A percentile compares a stretch with the other conserved stretches of the same genome.
Evolutionary conservation across 1,284 basidiomycete species (phyloP).

Genomic region (Microbotryomycetes sp.): DNA sequence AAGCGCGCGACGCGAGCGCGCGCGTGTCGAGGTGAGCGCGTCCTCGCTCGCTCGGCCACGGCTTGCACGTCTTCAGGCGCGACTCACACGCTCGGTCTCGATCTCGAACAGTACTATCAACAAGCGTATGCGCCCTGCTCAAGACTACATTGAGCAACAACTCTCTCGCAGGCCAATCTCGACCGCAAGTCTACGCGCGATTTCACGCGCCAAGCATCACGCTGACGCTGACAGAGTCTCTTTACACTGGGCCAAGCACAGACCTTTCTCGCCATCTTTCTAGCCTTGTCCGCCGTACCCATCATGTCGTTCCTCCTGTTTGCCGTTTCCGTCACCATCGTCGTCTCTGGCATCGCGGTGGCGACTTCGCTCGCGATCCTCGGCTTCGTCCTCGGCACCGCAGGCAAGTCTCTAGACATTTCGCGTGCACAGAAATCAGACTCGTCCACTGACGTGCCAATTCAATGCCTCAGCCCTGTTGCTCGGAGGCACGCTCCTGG

Average conservation of each 20-base stretch:
- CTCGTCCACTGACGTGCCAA: no score
- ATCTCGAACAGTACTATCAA: background rate
- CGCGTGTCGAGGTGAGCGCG: background rate
- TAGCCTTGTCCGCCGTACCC: constrained; percentile 12
- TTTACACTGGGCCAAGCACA: background rate
- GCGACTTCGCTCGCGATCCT: constrained; percentile 2
- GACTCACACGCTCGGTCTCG: background rate
- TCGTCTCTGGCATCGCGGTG: constrained; percentile 14
- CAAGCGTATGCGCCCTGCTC: background rate
- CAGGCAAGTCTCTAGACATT: background rate
- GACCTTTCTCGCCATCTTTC: constrained; percentile 6
- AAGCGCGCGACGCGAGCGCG: background rate
- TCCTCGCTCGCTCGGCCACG: background rate
- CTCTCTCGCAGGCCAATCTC: background rate
- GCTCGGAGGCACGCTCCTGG: constrained; percentile 8
- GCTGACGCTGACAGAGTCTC: background rate
- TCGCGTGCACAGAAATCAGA: background rate
- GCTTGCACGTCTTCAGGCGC: no score
- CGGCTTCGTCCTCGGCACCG: constrained; percentile 12
- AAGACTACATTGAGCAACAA: background rate
- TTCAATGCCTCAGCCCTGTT: constrained; percentile 4
- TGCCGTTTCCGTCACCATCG: constrained; percentile 2
- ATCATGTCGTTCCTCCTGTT: constrained; percentile 10
- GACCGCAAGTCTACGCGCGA: background rate
- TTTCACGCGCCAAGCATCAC: background rate